A percentile compares a stretch with the other conserved stretches of the same genome.
phyloP scores from a whole-genome alignment of 2,329 filamentous ascomycete species.

The Periconia sp. region DNA sequence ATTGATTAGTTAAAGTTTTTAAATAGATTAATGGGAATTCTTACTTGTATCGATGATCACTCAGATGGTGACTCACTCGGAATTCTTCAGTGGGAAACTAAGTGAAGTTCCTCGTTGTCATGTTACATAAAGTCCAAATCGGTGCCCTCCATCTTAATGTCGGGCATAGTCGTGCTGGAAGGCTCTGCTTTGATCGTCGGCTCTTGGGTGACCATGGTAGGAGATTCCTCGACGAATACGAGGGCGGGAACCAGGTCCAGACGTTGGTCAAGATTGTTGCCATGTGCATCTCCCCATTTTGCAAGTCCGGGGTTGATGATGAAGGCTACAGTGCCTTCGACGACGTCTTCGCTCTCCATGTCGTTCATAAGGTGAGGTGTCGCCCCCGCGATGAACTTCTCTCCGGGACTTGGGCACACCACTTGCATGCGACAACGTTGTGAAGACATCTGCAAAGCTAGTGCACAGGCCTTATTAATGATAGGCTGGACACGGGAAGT shows the following conservation, averaged over 20 bases:
- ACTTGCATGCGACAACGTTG: constrained; percentile 21
- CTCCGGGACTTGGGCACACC: constrained; percentile 15
- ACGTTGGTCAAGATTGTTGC: constrained; percentile 17
- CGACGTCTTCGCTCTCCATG: constrained; percentile 11
- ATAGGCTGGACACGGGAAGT: constrained; percentile 3
- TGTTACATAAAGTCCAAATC: too few species aligned
- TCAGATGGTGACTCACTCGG: too few species aligned
- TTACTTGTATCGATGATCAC: too few species aligned
- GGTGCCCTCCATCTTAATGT: too few species aligned
- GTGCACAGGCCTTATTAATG: constrained; percentile 14
- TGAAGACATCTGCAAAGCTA: constrained; percentile 16
- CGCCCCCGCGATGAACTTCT: neutral
- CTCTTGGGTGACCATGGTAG: neutral
- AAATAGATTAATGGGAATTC: too few species aligned
- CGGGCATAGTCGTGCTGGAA: too few species aligned
- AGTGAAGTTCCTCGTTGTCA: too few species aligned
- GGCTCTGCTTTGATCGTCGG: too few species aligned
- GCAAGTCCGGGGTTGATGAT: constrained; percentile 21
- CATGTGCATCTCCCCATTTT: constrained; percentile 28
- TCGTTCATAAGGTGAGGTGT: constrained; percentile 5
- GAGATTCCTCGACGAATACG: constrained; percentile 2
- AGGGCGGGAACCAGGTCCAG: constrained; percentile 12
- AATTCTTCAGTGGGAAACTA: too few species aligned
- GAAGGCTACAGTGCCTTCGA: constrained; percentile 13
- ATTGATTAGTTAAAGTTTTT: too few species aligned